Conservation (phyloP, 495 filamentous ascomycete species). For the Cryomyces minteri region DNA sequence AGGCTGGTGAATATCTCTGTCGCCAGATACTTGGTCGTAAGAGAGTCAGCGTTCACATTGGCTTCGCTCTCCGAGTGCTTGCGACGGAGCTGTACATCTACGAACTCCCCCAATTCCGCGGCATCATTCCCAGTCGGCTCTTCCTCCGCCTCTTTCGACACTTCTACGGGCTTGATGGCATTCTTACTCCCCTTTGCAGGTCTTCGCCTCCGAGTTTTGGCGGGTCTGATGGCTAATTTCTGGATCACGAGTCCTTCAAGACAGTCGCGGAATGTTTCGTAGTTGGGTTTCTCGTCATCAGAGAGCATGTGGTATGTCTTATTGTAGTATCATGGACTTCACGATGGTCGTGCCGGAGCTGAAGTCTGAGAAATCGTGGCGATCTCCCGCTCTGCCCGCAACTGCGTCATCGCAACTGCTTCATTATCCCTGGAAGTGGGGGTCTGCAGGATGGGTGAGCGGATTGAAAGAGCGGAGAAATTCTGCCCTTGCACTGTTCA, state of each 20-base stretch:
- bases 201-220: slow-evolving; percentile 18
- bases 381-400: too few species aligned
- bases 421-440: too few species aligned
- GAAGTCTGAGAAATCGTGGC: too few species aligned
- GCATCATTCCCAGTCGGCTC: slow-evolving; percentile 23
- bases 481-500: too few species aligned
- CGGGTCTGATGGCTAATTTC: slow-evolving; percentile 27
- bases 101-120: slow-evolving; percentile 59
- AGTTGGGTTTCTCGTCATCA: slow-evolving; percentile 25
- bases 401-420: too few species aligned
- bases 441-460: too few species aligned
- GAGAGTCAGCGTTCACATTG: neutral
- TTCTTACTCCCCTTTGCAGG: slow-evolving; percentile 23
- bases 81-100: slow-evolving; percentile 26
- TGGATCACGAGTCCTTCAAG: slow-evolving; percentile 37
- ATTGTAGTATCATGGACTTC: too few species aligned
- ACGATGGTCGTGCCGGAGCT: too few species aligned
- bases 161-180: slow-evolving; percentile 18
- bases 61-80: neutral
- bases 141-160: slow-evolving; percentile 1
- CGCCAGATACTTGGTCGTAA: slow-evolving; percentile 41
- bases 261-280: slow-evolving; percentile 52
- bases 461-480: too few species aligned
- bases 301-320: neutral
- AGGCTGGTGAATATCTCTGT: slow-evolving; percentile 46